Conservation (phyloP, 139 green algal species). For the Picochlorum sp. region DNA sequence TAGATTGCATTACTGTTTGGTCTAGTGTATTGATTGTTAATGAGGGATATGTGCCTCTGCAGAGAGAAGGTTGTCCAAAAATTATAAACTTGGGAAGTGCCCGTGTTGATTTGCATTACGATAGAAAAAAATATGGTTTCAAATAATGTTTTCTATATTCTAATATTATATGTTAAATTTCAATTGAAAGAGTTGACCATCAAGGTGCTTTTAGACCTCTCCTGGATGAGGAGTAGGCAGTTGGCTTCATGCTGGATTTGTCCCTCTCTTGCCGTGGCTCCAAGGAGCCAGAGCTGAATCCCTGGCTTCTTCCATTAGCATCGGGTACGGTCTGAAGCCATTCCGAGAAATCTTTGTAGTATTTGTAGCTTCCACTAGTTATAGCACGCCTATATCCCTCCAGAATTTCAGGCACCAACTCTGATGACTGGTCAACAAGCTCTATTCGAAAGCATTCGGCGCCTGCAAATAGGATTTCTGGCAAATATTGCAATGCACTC, state of each 20-base stretch:
- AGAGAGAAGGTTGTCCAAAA: constrained; percentile 96
- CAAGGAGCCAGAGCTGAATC: constrained; percentile 39
- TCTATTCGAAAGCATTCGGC: constrained; percentile 46
- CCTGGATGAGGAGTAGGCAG: constrained; percentile 3
- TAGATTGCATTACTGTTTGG: not conserved
- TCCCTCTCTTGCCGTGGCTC: constrained; percentile 19
- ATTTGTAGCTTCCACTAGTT: not conserved
- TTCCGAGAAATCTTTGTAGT: not conserved
- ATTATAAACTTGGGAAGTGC: constrained; percentile 97
- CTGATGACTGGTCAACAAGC: constrained; percentile 63
- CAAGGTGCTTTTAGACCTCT: no score
- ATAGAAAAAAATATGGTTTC: constrained; percentile 38
- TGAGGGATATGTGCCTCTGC: constrained; percentile 39
- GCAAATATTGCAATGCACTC: constrained; percentile 20
- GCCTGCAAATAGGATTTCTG: not conserved
- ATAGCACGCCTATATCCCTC: constrained; percentile 40
- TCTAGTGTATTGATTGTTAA: not conserved
- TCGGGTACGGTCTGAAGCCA: constrained; percentile 30
- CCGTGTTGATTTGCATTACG: constrained; percentile 89
- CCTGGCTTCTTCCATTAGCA: constrained; percentile 33
- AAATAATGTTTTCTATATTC: not conserved
- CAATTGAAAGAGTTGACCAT: no score
- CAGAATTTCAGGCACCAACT: constrained; percentile 44
- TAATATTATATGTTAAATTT: no score
- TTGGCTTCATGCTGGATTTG: constrained; percentile 19